A percentile compares a stretch with the other conserved stretches of the same genome.
Evolutionary conservation across 192 early-diverging fungal species (phyloP).

Genomic region (Linnemannia elongata): DNA sequence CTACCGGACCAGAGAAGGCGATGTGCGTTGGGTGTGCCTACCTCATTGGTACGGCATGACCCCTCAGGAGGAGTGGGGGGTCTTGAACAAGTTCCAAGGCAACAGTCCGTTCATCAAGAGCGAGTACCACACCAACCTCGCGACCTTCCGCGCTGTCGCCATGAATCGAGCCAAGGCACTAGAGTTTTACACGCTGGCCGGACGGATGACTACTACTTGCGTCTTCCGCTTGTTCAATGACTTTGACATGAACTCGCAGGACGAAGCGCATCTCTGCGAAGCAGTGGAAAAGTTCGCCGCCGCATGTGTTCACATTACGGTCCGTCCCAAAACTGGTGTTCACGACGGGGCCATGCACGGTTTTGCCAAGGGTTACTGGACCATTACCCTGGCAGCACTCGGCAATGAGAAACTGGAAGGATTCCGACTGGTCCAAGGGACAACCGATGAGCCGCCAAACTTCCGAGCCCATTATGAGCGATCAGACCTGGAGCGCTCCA

Average conservation of each 20-base stretch:
- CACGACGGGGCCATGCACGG: constrained; percentile 2
- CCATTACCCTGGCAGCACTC: background rate
- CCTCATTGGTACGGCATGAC: background rate
- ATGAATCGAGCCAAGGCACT: background rate
- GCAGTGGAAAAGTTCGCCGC: background rate
- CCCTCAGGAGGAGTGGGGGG: background rate
- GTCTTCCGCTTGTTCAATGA: background rate
- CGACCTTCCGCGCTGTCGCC: background rate
- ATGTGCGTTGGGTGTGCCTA: constrained; percentile 2
- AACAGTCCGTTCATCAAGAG: background rate
- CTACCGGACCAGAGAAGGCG: background rate
- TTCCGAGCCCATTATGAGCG: constrained; percentile 1
- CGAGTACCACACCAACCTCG: background rate
- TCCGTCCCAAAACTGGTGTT: background rate
- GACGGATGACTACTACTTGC: background rate
- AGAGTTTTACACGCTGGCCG: background rate
- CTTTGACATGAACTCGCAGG: constrained; percentile 5
- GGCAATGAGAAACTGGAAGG: background rate
- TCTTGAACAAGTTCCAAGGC: background rate
- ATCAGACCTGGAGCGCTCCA: background rate
- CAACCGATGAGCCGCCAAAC: background rate
- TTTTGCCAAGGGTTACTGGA: background rate
- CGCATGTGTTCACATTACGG: background rate
- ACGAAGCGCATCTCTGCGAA: background rate
- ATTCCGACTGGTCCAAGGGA: background rate